Evolutionary conservation across 371 early-diverging fungal species (phyloP), one percentile per base, ranked within the genome.

Genomic region (Thermomucor indicae-seudaticae): DNA sequence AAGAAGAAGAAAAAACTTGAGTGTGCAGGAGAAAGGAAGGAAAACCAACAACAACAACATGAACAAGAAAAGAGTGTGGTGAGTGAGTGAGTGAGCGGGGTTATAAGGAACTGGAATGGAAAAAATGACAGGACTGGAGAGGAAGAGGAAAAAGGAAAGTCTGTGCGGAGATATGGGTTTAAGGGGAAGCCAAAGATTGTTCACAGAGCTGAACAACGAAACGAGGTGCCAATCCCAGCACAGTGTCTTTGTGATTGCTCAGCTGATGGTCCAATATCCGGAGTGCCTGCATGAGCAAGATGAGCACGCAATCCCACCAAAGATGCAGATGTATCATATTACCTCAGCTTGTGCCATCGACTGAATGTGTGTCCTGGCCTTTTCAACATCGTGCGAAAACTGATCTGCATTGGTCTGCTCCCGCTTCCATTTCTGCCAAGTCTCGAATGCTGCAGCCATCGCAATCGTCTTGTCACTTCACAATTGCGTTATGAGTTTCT

Each of bases 391-490:
- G 40, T 49, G 38, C n/a, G 40, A 25, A 43, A 11, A 28, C 28
- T 8, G 17, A 30, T 40, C 49, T 27, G 27, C 30, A 24, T 25
- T 38, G 16, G 37, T 29, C 37, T 65, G 71, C 8, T 68, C 61
- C 23, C 56, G 48, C 35, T 64, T 70, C 75, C 75, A 75, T 47
- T 63, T 58, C 54, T 66, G 71, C 64, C 66, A 68, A 20, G 69
- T 61, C 37, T 71, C 64, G 49, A 68, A 75, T 47, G 75, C 75
- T 35, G 69, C 65, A 6, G 75, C 75, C 75, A 75, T 71, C 12
- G 69, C 75, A 31, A 75, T 66, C 8, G 63, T 62, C 40, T 75
- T 75, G 51, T 75, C 71, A 61, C 75, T 74, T 47, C 39, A 43
- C 25, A 49, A 17, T 32, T 28, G 27, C n/a, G 37, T 16, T n/a